Base-by-base conservation (phyloP, 345 rosid genomes). In the Acer saccharum region DNA sequence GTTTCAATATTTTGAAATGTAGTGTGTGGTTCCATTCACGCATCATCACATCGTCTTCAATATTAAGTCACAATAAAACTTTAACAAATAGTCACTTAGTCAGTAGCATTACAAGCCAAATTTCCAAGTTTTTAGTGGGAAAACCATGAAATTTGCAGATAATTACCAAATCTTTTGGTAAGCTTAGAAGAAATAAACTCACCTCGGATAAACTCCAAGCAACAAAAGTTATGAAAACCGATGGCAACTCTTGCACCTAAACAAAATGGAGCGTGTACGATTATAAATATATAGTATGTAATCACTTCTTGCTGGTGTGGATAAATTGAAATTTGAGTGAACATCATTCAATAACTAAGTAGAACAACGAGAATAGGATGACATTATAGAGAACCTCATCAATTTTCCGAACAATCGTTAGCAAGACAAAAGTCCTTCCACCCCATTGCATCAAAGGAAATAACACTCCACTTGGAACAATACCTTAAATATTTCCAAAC, bases 381-480 rank as follows among this genome's bases (percentile, higher is more conserved):
- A 23, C 9, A 57, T 60, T 17, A 58, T 41, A 1, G 14, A 35
- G 41, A 77, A 92, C 97, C 98, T 95, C 92, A 7, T 41, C 73
- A 41, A 90, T 78, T 69, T 69, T 86, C 27, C 84, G 83, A 77
- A 84, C 91, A 67, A 90, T 80, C 48, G 88, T 88, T 58, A 90
- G 66, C 10, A 93, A 72, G 81, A 90, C 89, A 68, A 93, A 94
- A 11, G 89, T 84, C 86, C 94, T 89, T 84, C 98, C 97, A 74
- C 83, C 81, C 96, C 97, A 93, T 70, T 93, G 99, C 89, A 92
- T 90, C 72, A 92, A 27, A 25, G 98, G 97, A 58, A 93, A 89
- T 86, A 90, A 58, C 73, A 82, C 83, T 75, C 98, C 97, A 79
- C 91, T 95, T 4, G 99, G 92, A n/a, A 93, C 93, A 82, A 93